phyloP scores from a whole-genome alignment of 805 yeast species.

The Ogataea methylovora region DNA sequence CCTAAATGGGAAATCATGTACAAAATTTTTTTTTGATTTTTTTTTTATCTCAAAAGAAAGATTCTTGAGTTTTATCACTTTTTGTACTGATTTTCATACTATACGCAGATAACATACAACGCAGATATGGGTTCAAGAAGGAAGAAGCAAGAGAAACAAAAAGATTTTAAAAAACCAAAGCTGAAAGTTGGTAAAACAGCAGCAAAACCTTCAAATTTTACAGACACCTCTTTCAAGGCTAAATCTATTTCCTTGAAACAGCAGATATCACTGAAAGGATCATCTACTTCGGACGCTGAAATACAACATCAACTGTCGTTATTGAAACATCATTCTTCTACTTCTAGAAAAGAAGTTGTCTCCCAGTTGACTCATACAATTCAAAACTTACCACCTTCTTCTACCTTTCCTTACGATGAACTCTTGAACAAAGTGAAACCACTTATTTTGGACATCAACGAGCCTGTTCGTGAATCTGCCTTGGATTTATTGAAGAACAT shows the following conservation, averaged over 20 bases:
- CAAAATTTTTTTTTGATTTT: background rate
- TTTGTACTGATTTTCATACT: background rate
- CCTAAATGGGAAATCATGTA: too few species aligned
- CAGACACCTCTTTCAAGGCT: constrained; percentile 81
- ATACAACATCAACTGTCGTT: constrained; percentile 57
- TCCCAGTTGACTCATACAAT: constrained; percentile 27
- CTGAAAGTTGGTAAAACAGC: constrained; percentile 83
- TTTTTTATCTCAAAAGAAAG: background rate
- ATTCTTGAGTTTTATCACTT: too few species aligned
- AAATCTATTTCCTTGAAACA: constrained; percentile 39
- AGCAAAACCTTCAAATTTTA: constrained; percentile 63
- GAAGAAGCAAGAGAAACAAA: constrained; percentile 57
- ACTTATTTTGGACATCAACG: constrained; percentile 58
- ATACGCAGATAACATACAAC: background rate
- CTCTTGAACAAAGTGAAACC: constrained; percentile 53
- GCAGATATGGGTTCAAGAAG: constrained; percentile 40
- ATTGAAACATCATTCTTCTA: constrained; percentile 63
- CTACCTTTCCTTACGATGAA: constrained; percentile 46
- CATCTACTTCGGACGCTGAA: constrained; percentile 32
- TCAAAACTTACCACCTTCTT: constrained; percentile 4
- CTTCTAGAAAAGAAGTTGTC: constrained; percentile 68
- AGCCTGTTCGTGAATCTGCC: constrained; percentile 54
- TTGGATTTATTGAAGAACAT: constrained; percentile 39
- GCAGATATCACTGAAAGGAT: constrained; percentile 19
- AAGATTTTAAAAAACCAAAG: constrained; percentile 72